Evolutionary conservation across 164 flowering plant genomes (phyloP).

Genomic region (Euptelea pleiosperma): DNA sequence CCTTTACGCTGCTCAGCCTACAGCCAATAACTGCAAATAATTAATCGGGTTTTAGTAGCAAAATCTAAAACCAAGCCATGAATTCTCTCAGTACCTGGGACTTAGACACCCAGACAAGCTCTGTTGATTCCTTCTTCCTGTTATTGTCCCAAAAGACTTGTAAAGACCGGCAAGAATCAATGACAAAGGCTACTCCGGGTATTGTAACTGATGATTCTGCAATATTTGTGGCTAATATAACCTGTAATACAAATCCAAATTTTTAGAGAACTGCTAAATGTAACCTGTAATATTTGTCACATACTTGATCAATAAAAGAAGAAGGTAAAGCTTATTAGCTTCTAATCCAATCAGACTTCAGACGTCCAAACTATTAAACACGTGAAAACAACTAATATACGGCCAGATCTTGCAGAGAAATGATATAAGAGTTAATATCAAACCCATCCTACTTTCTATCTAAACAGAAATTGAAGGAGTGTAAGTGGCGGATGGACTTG

Average conservation of each 20-base stretch:
- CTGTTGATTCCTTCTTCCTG: slow-evolving; percentile 57
- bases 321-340: too few relatives aligned
- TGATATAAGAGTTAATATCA: too few relatives aligned
- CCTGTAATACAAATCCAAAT: slow-evolving; percentile 36
- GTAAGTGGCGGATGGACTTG: too few relatives aligned
- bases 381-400: too few relatives aligned
- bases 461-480: too few relatives aligned
- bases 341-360: too few relatives aligned
- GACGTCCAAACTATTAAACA: too few relatives aligned
- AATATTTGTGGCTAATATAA: slow-evolving; percentile 97
- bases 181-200: slow-evolving; percentile 91
- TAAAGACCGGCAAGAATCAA: slow-evolving; percentile 92
- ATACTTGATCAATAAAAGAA: too few relatives aligned
- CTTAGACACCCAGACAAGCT: slow-evolving; percentile 91
- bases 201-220: slow-evolving; percentile 99
- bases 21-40: slow-evolving; percentile 8
- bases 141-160: slow-evolving; percentile 81
- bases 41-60: neutral
- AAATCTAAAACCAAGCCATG: slow-evolving; percentile 6
- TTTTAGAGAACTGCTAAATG: too few relatives aligned
- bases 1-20: slow-evolving; percentile 97
- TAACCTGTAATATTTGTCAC: too few relatives aligned
- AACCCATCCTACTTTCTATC: too few relatives aligned
- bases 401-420: too few relatives aligned
- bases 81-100: slow-evolving; percentile 69